These are phyloP conservation scores for Clonostachys rhizophaga DNA, from an alignment of 2,329 filamentous ascomycete species.

Conservation along the genomic window DNA sequence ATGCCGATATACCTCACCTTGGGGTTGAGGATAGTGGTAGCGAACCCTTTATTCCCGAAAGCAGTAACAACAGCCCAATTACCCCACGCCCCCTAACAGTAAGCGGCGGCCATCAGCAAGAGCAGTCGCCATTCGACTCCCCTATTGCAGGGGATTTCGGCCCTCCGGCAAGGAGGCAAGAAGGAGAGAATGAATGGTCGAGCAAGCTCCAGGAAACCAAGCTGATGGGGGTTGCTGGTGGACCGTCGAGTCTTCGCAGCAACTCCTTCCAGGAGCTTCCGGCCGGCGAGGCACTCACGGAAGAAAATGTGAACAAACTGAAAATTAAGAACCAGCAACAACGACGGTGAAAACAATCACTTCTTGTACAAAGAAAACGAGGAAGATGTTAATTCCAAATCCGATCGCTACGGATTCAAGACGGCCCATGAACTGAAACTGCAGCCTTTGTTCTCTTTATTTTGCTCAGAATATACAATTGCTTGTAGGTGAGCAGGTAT, in stretches of 20 bases:
- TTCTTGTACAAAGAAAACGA: not conserved
- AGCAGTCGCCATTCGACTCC: constrained; percentile 35
- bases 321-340: constrained; percentile 21
- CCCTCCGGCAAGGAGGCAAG: constrained; percentile 22
- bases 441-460: no score
- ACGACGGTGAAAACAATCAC: not conserved
- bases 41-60: not conserved
- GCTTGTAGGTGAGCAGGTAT: no score
- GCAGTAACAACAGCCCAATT: constrained; percentile 16
- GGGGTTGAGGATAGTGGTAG: constrained; percentile 19
- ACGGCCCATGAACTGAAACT: no score
- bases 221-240: constrained; percentile 39
- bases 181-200: constrained; percentile 32
- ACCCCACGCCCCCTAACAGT: constrained; percentile 34
- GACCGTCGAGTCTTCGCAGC: constrained; percentile 20
- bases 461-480: no score
- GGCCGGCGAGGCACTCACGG: constrained; percentile 40
- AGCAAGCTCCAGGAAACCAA: constrained; percentile 41
- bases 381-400: no score
- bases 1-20: constrained; percentile 31
- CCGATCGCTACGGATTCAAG: no score
- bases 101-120: constrained; percentile 21
- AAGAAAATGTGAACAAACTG: constrained; percentile 47
- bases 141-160: constrained; percentile 21
- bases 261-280: constrained; percentile 24